phyloP scores from a whole-genome alignment of 2,329 filamentous ascomycete species.

The Calonectria pauciramosa region DNA sequence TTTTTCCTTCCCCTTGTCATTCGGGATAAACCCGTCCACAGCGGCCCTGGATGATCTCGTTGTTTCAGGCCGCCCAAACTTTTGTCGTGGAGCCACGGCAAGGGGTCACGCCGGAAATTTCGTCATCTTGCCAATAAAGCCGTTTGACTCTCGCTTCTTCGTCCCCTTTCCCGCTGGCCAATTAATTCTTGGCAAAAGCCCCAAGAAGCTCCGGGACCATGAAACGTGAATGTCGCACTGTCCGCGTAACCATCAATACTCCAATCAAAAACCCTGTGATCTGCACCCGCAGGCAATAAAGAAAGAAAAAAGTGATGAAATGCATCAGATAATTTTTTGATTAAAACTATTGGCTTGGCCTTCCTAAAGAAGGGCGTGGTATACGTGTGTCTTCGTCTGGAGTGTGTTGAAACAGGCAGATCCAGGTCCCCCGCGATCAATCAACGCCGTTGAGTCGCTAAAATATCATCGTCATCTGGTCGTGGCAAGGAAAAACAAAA shows the following conservation, averaged over 20 bases:
- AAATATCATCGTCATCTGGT: slow-evolving; percentile 37
- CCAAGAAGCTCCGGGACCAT: neutral
- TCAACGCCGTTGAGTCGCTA: slow-evolving; percentile 40
- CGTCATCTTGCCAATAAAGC: slow-evolving; percentile 3
- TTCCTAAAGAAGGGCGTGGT: neutral
- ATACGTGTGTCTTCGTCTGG: slow-evolving; percentile 14
- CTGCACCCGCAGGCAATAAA: neutral
- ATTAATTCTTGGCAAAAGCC: slow-evolving; percentile 25
- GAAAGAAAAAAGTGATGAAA: neutral
- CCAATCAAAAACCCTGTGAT: neutral
- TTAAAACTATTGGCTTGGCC: slow-evolving; percentile 4
- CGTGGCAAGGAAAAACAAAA: slow-evolving; percentile 21
- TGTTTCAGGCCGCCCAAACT: slow-evolving; percentile 22
- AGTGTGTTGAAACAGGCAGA: slow-evolving; percentile 41
- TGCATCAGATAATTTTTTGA: slow-evolving; percentile 7
- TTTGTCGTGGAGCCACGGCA: neutral
- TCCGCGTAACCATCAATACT: neutral
- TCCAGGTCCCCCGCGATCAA: slow-evolving; percentile 30
- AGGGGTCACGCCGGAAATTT: neutral
- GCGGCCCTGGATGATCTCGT: neutral
- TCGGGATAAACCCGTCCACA: neutral
- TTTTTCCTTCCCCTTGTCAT: neutral
- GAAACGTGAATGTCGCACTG: neutral
- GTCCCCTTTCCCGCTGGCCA: slow-evolving; percentile 6
- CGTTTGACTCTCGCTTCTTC: neutral